Conservation (phyloP, 306 rosid genomes). For the Sesbania bispinosa region DNA sequence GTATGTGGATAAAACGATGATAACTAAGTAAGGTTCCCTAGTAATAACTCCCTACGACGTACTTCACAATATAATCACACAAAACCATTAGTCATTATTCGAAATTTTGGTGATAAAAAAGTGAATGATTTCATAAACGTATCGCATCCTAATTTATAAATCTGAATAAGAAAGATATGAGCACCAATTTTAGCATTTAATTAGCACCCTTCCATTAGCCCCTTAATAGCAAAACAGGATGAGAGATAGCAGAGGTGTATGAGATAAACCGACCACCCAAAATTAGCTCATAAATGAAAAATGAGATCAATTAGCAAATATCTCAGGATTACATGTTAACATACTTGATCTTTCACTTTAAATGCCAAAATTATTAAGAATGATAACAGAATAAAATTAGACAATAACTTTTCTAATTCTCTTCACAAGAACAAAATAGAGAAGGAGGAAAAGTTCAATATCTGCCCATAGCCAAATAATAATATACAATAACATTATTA, state of each 20-base stretch:
- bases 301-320: background rate
- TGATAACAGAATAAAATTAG: background rate
- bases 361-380: background rate
- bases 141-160: background rate
- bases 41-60: background rate
- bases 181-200: background rate
- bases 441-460: conserved; percentile 10
- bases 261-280: background rate
- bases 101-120: background rate
- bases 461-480: background rate
- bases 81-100: background rate
- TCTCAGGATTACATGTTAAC: background rate
- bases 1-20: background rate
- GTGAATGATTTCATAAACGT: background rate
- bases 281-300: background rate
- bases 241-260: background rate
- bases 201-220: background rate
- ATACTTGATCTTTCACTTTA: background rate
- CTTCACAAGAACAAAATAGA: background rate
- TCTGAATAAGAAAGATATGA: background rate
- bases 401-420: background rate
- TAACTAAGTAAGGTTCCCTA: background rate
- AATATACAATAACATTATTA: background rate
- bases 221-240: background rate
- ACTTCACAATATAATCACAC: conserved; percentile 14